Evolutionary conservation across 2,329 filamentous ascomycete species (phyloP).

Genomic region (Zymoseptoria brevis): DNA sequence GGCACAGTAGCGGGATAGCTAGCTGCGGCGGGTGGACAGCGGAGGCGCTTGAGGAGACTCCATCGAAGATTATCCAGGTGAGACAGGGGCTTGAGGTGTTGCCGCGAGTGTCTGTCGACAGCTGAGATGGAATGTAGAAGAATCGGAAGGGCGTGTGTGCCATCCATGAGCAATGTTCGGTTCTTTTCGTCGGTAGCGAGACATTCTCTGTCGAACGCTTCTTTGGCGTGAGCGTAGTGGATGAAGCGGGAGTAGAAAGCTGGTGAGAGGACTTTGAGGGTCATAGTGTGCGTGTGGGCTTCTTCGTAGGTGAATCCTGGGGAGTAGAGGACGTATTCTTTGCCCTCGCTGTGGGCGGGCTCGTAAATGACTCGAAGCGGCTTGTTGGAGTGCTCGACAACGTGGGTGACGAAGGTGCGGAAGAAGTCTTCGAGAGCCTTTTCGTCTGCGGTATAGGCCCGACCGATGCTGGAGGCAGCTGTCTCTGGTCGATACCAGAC

Average conservation of each 20-base stretch:
- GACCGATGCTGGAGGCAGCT: conserved; percentile 46
- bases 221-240: conserved; percentile 53
- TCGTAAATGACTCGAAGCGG: conserved; percentile 48
- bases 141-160: conserved; percentile 44
- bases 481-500: conserved; percentile 62
- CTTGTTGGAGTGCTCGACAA: conserved; percentile 42
- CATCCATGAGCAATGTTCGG: conserved; percentile 51
- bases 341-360: conserved; percentile 35
- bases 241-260: conserved; percentile 60
- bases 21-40: conserved; percentile 34
- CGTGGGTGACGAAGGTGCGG: conserved; percentile 33
- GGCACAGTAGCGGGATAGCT: conserved; percentile 27
- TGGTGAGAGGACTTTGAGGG: conserved; percentile 55
- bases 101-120: background rate
- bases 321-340: conserved; percentile 27
- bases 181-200: conserved; percentile 45
- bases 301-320: conserved; percentile 30
- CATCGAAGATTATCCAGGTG: conserved; percentile 29
- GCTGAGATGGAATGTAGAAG: conserved; percentile 30
- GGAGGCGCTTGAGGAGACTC: conserved; percentile 30
- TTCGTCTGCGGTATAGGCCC: conserved; percentile 47
- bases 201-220: conserved; percentile 55
- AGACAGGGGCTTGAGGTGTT: background rate
- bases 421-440: conserved; percentile 34
- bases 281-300: conserved; percentile 37